Base-by-base conservation (phyloP, 108 stramenopile species). In the Skeletonema tropicum region DNA sequence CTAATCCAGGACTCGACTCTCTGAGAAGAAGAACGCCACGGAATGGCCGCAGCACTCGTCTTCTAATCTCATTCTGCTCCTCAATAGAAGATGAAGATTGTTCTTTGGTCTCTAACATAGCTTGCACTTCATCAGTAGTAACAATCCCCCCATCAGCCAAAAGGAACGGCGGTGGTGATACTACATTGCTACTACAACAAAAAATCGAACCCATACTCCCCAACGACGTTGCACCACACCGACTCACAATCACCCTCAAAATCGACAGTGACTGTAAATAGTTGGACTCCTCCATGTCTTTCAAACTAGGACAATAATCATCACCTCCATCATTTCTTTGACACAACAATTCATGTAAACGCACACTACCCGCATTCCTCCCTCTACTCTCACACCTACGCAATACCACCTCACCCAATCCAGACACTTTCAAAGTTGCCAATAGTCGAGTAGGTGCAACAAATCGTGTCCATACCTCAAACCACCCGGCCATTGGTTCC, bases 401-500 rank as follows among this genome's bases (percentile, higher is more conserved):
- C 33, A 83, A 32, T 35, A 64, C 48, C 30, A 57, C 49, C 7
- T 62, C 62, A 33, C 71, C 82, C 60, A 83, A 76, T 42, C 75
- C 71, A 23, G 82, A 67, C 9, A 57, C 71, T 29, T 25, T 46
- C 45, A 83, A 49, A 46, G 76, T 69, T 17, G 67, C 32, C 31
- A 73, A 31, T 46, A 83, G 39, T 29, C 23, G 63, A 14, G 35
- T 57, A 3, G 82, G 75, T 39, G 63, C 19, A 11, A 76, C 60
- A 32, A 83, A 76, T 15, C 82, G 60, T 19, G 82, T 49, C 82
- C 82, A 83, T 0, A 83, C 71, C 48, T 76, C 82, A 49, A 83
- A 76, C 66, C 57, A 68, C 0, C 71, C 82, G 2, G 82, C 75
- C 60, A 64, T 48, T 3, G 71, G 75, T 13, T 83, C 82, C 35